Conservation (phyloP, 768 basidiomycete species). For the Russula brevipes region DNA sequence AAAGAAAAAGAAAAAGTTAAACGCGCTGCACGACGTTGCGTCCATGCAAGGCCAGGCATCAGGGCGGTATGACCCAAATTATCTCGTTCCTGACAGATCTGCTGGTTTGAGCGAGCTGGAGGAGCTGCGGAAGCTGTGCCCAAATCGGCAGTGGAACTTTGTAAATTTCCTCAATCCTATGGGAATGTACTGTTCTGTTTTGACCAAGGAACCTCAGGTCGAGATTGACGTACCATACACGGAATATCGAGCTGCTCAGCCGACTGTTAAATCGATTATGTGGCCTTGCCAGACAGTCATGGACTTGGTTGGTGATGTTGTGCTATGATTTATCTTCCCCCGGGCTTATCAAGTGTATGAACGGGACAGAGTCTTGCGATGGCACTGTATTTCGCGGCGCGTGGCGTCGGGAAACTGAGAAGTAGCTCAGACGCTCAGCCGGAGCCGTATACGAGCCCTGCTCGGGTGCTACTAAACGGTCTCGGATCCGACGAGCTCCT, state of each 20-base stretch:
- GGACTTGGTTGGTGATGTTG: slow-evolving; percentile 64
- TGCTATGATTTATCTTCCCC: neutral
- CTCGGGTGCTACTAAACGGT: slow-evolving; percentile 83
- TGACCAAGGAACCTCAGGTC: slow-evolving; percentile 42
- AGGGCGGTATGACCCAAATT: slow-evolving; percentile 33
- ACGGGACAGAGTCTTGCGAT: slow-evolving; percentile 75
- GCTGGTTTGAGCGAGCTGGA: slow-evolving; percentile 74
- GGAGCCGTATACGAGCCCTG: slow-evolving; percentile 59
- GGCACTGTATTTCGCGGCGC: slow-evolving; percentile 90
- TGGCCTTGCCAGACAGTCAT: slow-evolving; percentile 76
- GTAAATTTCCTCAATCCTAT: slow-evolving; percentile 36
- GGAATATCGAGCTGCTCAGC: slow-evolving; percentile 60
- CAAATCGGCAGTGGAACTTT: slow-evolving; percentile 84
- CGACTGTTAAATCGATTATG: slow-evolving; percentile 66
- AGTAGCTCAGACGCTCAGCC: slow-evolving; percentile 34
- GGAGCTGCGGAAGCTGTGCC: slow-evolving; percentile 73
- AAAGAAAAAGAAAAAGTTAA: slow-evolving; percentile 38
- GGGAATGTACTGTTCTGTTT: slow-evolving; percentile 17
- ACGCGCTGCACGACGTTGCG: slow-evolving; percentile 11
- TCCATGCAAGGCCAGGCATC: neutral
- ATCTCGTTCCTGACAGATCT: slow-evolving; percentile 83
- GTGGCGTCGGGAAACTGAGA: slow-evolving; percentile 62
- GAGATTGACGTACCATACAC: slow-evolving; percentile 81
- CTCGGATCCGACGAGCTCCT: slow-evolving; percentile 94
- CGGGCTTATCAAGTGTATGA: neutral